Evolutionary conservation across 108 stramenopile genomes (phyloP).

Genomic region (Schizochytrium sp.): DNA sequence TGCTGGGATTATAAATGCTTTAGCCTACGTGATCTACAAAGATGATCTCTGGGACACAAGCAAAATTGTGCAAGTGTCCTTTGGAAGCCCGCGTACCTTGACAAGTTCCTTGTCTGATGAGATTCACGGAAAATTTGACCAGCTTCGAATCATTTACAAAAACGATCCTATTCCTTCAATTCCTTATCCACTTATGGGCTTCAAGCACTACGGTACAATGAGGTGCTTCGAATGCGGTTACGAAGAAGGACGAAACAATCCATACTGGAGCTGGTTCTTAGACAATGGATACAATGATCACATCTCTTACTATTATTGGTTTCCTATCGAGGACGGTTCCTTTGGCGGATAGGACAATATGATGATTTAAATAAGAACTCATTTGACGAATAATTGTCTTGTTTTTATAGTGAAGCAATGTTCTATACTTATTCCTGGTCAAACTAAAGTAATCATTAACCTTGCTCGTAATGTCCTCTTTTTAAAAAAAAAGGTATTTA

Average conservation of each 20-base stretch:
- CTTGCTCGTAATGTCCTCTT: too few relatives aligned
- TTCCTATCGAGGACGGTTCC: too few relatives aligned
- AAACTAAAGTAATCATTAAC: too few relatives aligned
- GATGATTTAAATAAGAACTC: too few relatives aligned
- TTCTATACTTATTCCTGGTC: too few relatives aligned
- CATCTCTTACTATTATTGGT: too few relatives aligned
- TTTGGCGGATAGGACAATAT: too few relatives aligned
- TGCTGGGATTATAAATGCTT: background rate
- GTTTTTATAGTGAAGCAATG: too few relatives aligned
- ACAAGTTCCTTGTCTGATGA: background rate
- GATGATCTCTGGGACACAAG: constrained; percentile 11
- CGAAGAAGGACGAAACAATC: constrained; percentile 20
- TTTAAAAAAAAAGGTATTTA: too few relatives aligned
- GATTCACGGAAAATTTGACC: constrained; percentile 44
- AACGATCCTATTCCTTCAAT: background rate
- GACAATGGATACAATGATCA: background rate
- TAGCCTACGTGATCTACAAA: constrained; percentile 46
- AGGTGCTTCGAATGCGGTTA: background rate
- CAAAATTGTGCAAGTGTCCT: constrained; percentile 32
- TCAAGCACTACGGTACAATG: constrained; percentile 43
- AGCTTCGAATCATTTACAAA: background rate
- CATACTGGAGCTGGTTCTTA: background rate
- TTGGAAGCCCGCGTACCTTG: constrained; percentile 27
- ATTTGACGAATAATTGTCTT: too few relatives aligned
- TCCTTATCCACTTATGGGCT: constrained; percentile 40